Percentiles rank a stretch among this genome's conserved stretches.
Conservation (phyloP, 345 rosid genomes). For the Arabis alpina region DNA sequence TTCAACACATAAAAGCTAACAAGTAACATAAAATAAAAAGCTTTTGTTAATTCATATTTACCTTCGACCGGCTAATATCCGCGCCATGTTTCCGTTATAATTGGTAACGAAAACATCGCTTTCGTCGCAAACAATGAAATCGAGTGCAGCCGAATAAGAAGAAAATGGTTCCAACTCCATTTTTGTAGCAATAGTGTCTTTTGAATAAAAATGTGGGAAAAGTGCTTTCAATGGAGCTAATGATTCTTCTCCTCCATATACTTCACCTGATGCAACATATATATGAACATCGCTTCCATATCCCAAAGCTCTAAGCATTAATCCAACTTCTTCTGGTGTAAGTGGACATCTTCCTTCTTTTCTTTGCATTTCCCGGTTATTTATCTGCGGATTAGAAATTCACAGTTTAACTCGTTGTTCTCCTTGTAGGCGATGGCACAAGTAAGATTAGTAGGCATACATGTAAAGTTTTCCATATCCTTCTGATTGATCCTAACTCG, state of each 20-base stretch:
- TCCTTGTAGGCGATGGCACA: neutral
- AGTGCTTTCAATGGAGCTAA: constrained; percentile 80
- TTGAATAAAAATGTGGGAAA: constrained; percentile 85
- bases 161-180: constrained; percentile 77
- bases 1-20: constrained; percentile 3
- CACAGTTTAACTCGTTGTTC: too few relatives aligned
- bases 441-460: constrained; percentile 53
- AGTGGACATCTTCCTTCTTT: constrained; percentile 97
- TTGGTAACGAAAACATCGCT: constrained; percentile 96
- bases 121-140: constrained; percentile 91
- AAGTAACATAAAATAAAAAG: neutral
- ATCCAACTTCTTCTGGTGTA: constrained; percentile 94
- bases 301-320: constrained; percentile 95
- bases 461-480: constrained; percentile 97
- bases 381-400: constrained; percentile 51
- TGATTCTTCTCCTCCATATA: constrained; percentile 85
- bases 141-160: constrained; percentile 98
- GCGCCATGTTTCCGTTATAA: constrained; percentile 98
- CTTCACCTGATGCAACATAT: constrained; percentile 97
- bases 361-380: constrained; percentile 89
- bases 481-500: constrained; percentile 85
- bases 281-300: constrained; percentile 89
- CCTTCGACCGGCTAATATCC: constrained; percentile 93
- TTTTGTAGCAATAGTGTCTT: constrained; percentile 80
- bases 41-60: constrained; percentile 31